Evolutionary conservation across 2,329 filamentous ascomycete genomes (phyloP).

Genomic region (Xylaria sp.): DNA sequence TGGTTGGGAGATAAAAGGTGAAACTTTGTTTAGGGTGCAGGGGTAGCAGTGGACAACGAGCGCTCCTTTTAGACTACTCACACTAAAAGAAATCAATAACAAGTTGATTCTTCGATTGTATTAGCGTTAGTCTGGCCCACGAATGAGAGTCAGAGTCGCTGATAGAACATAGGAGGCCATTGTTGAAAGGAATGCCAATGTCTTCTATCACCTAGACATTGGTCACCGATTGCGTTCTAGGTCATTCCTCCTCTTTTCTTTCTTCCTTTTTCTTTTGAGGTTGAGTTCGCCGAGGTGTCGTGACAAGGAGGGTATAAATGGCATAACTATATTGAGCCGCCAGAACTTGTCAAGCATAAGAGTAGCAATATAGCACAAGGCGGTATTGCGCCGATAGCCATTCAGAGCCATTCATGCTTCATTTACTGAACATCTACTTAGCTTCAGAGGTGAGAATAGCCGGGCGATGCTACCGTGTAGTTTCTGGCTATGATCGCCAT

Average conservation of each 20-base stretch:
- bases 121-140: constrained; percentile 13
- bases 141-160: constrained; percentile 16
- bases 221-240: constrained; percentile 2
- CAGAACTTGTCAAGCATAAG: constrained; percentile 12
- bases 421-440: not conserved
- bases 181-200: constrained; percentile 5
- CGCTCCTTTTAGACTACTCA: constrained; percentile 3
- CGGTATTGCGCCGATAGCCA: constrained; percentile 20
- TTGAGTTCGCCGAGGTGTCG: not conserved
- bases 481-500: constrained; percentile 25
- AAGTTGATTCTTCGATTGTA: constrained; percentile 8
- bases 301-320: constrained; percentile 22
- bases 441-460: constrained; percentile 32
- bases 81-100: constrained; percentile 7
- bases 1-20: constrained; percentile 15
- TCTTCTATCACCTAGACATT: constrained; percentile 15
- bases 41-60: constrained; percentile 22
- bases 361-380: constrained; percentile 21
- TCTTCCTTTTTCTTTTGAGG: constrained; percentile 8
- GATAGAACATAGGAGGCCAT: constrained; percentile 15
- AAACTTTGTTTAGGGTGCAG: constrained; percentile 37
- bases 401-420: constrained; percentile 26
- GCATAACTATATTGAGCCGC: not conserved
- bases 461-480: constrained; percentile 12
- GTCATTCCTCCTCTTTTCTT: constrained; percentile 2